Conservation (phyloP, 352 stramenopile genomes). For the Globisporangium okanoganense region DNA sequence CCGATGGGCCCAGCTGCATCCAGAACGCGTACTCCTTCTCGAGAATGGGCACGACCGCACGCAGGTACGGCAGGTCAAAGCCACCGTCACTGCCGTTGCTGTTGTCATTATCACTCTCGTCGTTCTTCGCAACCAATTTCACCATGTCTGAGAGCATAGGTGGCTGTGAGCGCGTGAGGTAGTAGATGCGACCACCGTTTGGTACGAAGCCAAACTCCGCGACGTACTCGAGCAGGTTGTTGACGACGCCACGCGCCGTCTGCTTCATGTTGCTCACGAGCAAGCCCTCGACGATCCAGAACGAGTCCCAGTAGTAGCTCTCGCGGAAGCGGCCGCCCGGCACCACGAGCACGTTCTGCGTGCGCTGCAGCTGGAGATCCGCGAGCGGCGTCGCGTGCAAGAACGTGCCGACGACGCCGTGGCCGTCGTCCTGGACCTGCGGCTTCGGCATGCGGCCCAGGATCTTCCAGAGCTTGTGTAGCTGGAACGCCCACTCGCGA, state of each 20-base stretch:
- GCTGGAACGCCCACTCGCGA: conserved; percentile 35
- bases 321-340: conserved; percentile 90
- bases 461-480: conserved; percentile 73
- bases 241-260: conserved; percentile 74
- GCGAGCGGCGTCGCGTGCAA: conserved; percentile 40
- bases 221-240: conserved; percentile 85
- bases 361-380: conserved; percentile 24
- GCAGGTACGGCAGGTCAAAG: conserved; percentile 31
- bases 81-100: conserved; percentile 22
- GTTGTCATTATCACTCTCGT: conserved; percentile 19
- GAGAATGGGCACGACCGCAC: conserved; percentile 47
- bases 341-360: conserved; percentile 75
- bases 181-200: conserved; percentile 90
- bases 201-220: conserved; percentile 84
- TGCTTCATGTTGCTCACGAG: conserved; percentile 76
- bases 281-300: conserved; percentile 89
- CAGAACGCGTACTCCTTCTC: conserved; percentile 82
- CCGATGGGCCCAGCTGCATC: conserved; percentile 62
- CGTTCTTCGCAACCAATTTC: conserved; percentile 45
- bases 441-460: conserved; percentile 55
- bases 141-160: conserved; percentile 89
- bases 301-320: conserved; percentile 92
- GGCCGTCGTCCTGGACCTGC: not conserved
- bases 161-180: conserved; percentile 85
- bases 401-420: conserved; percentile 47